phyloP scores from a whole-genome alignment of 1,139 yeast genomes.

The Protomyces lactucae-debilis region DNA sequence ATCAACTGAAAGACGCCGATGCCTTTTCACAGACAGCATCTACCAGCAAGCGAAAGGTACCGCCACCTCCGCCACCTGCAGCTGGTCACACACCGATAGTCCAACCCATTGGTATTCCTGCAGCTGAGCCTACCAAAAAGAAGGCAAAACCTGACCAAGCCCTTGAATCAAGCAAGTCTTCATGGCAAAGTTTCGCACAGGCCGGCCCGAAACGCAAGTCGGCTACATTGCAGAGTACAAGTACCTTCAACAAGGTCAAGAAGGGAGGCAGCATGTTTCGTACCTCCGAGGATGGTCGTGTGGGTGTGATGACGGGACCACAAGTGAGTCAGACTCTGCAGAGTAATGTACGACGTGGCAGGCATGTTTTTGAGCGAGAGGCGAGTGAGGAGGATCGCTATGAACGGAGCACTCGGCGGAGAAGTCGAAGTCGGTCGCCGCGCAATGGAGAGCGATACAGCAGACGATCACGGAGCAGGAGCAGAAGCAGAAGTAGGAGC shows the following conservation, averaged over 20 bases:
- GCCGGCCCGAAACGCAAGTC: conserved; percentile 33
- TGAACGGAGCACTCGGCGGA: neutral
- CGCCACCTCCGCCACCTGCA: conserved; percentile 22
- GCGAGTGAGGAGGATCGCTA: neutral
- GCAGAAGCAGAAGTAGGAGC: neutral
- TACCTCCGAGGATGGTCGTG: conserved; percentile 37
- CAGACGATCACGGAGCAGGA: neutral
- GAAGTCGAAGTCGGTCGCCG: neutral
- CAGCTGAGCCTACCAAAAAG: conserved; percentile 14
- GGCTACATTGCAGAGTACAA: conserved; percentile 40
- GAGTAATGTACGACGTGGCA: neutral
- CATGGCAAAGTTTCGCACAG: conserved; percentile 8
- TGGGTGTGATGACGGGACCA: conserved; percentile 37
- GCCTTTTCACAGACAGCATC: conserved; percentile 1
- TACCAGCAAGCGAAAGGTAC: neutral
- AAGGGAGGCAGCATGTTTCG: conserved; percentile 37
- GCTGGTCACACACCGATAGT: conserved; percentile 1
- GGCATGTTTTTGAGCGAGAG: conserved; percentile 16
- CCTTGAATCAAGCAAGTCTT: conserved; percentile 8
- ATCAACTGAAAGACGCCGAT: conserved; percentile 32
- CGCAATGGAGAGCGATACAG: neutral
- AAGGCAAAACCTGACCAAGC: conserved; percentile 1
- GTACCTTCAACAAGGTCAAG: conserved; percentile 37
- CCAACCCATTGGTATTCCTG: neutral
- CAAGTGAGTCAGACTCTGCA: conserved; percentile 31